A percentile compares a stretch with the other conserved stretches of the same genome.
Conservation (phyloP, 208 protist species). For the Trichomonas vaginalis region DNA sequence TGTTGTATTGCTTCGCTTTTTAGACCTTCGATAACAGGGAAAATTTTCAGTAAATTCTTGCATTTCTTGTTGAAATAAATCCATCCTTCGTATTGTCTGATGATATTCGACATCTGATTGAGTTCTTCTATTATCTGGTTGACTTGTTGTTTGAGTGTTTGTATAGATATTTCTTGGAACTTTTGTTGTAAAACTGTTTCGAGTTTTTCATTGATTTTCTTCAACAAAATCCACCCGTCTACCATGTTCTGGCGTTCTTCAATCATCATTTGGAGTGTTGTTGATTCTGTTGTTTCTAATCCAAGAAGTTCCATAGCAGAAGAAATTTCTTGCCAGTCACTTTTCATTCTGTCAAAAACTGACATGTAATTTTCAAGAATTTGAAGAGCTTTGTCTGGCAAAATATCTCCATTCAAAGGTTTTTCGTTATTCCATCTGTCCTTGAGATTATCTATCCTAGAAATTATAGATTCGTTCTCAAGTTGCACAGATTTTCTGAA, state of each 20-base stretch:
- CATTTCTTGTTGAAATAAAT: background rate
- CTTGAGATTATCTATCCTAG: background rate
- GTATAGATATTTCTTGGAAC: background rate
- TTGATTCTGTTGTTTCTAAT: background rate
- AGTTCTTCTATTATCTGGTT: background rate
- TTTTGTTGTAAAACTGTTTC: background rate
- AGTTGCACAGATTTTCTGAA: background rate
- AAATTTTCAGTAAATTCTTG: background rate
- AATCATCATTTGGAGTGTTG: background rate
- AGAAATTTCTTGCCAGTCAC: background rate
- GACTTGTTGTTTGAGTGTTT: background rate
- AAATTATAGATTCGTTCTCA: background rate
- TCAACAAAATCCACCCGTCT: constrained; percentile 1
- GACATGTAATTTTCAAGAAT: background rate
- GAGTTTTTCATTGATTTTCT: background rate
- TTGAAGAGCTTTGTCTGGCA: background rate
- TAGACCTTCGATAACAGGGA: background rate
- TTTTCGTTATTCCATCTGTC: background rate
- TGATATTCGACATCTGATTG: background rate
- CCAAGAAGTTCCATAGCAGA: background rate
- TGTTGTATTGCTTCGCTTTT: background rate
- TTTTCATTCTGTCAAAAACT: background rate
- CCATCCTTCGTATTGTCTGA: constrained; percentile 18
- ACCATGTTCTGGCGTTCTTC: background rate
- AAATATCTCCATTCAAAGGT: background rate